A percentile compares a stretch with the other conserved stretches of the same genome.
Evolutionary conservation across 1,284 basidiomycete genomes (phyloP).

Genomic region (Microbotryomycetes sp.): DNA sequence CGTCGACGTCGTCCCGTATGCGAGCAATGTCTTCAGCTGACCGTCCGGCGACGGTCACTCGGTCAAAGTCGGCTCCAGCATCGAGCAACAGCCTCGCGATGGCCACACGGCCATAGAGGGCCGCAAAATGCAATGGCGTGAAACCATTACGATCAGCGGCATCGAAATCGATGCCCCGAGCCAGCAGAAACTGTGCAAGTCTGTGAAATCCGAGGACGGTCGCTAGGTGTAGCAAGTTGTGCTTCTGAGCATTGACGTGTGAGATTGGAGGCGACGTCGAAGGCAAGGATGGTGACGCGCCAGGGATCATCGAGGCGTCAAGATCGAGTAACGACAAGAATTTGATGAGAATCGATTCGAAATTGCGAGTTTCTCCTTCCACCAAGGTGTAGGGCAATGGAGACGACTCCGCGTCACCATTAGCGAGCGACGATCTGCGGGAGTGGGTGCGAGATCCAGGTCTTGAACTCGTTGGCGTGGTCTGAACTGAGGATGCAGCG

Average conservation of each 20-base stretch:
- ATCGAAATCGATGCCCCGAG: constrained; percentile 69
- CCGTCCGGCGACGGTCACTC: constrained; percentile 69
- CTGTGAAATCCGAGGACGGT: constrained; percentile 69
- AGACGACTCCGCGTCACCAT: background rate
- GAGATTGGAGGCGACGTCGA: constrained; percentile 30
- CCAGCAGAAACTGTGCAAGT: constrained; percentile 65
- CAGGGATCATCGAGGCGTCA: constrained; percentile 28
- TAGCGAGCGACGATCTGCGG: constrained; percentile 7
- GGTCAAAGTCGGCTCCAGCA: constrained; percentile 70
- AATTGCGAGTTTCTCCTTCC: constrained; percentile 45
- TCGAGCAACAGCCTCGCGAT: constrained; percentile 64
- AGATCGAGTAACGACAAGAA: constrained; percentile 69
- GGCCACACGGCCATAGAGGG: constrained; percentile 57
- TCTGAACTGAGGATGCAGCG: constrained; percentile 33
- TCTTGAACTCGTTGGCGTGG: constrained; percentile 40
- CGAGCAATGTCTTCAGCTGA: constrained; percentile 70
- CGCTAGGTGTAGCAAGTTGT: constrained; percentile 66
- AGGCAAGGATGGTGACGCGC: constrained; percentile 28
- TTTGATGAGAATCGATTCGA: constrained; percentile 70
- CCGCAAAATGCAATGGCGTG: constrained; percentile 84
- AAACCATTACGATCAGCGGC: constrained; percentile 81
- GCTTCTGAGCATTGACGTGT: constrained; percentile 40
- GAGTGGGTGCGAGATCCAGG: constrained; percentile 37
- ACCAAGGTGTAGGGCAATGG: background rate
- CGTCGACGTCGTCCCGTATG: constrained; percentile 50